Percentiles rank a stretch among this genome's conserved stretches.
Evolutionary conservation across 352 stramenopile species (phyloP).

Genomic region (Pythium chondricola): DNA sequence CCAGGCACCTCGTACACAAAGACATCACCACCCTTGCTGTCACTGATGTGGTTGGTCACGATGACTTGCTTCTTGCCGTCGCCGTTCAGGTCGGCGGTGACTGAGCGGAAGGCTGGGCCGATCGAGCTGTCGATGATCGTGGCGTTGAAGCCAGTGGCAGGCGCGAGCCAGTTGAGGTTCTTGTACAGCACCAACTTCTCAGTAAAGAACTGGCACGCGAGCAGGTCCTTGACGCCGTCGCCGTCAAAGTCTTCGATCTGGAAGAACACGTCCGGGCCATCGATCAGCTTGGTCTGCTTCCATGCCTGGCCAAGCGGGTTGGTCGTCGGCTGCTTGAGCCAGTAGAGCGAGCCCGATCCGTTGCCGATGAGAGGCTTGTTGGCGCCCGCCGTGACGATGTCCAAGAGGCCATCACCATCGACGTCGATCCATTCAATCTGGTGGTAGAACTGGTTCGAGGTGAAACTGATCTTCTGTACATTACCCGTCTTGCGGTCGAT

Average conservation of each 20-base stretch:
- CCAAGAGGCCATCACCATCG: slow-evolving; percentile 9
- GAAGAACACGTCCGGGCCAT: slow-evolving; percentile 14
- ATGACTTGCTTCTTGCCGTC: slow-evolving; percentile 12
- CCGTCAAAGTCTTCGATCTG: slow-evolving; percentile 15
- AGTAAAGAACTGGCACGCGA: slow-evolving; percentile 14
- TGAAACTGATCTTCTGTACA: slow-evolving; percentile 13
- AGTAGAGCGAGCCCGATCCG: slow-evolving; percentile 16
- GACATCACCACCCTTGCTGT: slow-evolving; percentile 1
- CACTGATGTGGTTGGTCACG: slow-evolving; percentile 10
- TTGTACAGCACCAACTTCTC: slow-evolving; percentile 16
- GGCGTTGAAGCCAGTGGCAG: slow-evolving; percentile 7
- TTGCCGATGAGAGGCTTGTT: slow-evolving; percentile 15
- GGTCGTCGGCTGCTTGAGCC: slow-evolving; percentile 15
- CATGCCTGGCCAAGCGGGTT: slow-evolving; percentile 12
- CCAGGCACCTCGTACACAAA: slow-evolving; percentile 14
- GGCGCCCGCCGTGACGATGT: slow-evolving; percentile 15
- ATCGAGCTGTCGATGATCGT: slow-evolving; percentile 15
- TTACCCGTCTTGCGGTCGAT: slow-evolving; percentile 9
- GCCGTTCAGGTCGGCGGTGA: slow-evolving; percentile 12
- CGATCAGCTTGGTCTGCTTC: slow-evolving; percentile 14
- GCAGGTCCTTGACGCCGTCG: slow-evolving; percentile 7
- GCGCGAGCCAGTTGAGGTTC: slow-evolving; percentile 15
- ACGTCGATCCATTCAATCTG: slow-evolving; percentile 16
- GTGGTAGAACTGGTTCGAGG: slow-evolving; percentile 14
- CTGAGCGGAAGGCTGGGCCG: slow-evolving; percentile 11